phyloP scores from a whole-genome alignment of 2,329 filamentous ascomycete species.

The Botrytis deweyae region DNA sequence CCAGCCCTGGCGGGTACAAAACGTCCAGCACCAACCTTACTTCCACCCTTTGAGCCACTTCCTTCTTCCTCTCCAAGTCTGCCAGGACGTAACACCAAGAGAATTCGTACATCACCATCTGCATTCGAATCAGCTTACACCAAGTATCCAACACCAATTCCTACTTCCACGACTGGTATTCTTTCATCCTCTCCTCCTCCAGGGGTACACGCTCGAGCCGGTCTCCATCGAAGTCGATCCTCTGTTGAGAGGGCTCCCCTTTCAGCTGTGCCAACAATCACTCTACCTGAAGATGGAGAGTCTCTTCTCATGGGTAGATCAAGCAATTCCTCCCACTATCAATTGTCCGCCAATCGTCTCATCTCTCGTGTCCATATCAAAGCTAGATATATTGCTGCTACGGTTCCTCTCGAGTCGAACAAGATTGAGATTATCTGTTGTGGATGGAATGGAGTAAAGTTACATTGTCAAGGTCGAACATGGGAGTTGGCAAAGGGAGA shows the following conservation, averaged over 20 bases:
- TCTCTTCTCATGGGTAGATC: conserved; percentile 85
- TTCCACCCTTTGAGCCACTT: conserved; percentile 76
- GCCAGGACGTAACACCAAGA: conserved; percentile 68
- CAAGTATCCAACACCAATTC: conserved; percentile 90
- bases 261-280: conserved; percentile 76
- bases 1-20: conserved; percentile 50
- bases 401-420: conserved; percentile 66
- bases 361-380: conserved; percentile 93
- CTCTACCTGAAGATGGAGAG: conserved; percentile 79
- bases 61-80: conserved; percentile 77
- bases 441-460: conserved; percentile 92
- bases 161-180: conserved; percentile 90
- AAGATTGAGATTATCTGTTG: conserved; percentile 86
- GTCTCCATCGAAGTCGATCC: conserved; percentile 60
- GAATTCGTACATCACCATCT: conserved; percentile 50
- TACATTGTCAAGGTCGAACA: conserved; percentile 86
- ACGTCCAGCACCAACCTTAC: conserved; percentile 63
- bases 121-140: conserved; percentile 36
- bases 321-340: conserved; percentile 92
- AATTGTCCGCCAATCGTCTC: conserved; percentile 86
- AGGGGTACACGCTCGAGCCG: conserved; percentile 50
- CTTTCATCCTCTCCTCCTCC: conserved; percentile 84
- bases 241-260: conserved; percentile 73
- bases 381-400: conserved; percentile 75
- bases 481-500: conserved; percentile 87